phyloP scores from a whole-genome alignment of 768 basidiomycete species.

The Podaxis mareebaensis region DNA sequence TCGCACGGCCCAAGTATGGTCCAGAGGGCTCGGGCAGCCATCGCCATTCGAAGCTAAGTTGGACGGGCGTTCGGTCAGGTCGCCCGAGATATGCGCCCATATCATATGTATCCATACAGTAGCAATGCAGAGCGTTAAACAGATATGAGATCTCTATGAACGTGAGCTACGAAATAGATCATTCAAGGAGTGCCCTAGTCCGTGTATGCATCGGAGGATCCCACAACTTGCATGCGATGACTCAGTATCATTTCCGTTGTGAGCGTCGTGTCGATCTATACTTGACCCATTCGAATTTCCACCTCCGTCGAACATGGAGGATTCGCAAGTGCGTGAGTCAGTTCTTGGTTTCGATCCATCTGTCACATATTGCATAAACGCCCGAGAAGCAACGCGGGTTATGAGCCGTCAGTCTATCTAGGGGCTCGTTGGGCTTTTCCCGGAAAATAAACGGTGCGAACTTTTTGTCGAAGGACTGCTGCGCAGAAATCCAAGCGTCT shows the following conservation, averaged over 20 bases:
- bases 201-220: background rate
- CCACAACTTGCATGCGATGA: background rate
- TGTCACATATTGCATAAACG: too few relatives aligned
- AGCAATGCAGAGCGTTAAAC: background rate
- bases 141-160: background rate
- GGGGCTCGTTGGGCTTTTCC: too few relatives aligned
- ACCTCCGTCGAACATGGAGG: slow-evolving; percentile 1
- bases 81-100: slow-evolving; percentile 4
- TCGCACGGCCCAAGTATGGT: background rate
- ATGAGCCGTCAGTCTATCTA: too few relatives aligned
- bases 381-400: too few relatives aligned
- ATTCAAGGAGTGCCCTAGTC: background rate
- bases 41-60: background rate
- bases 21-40: background rate
- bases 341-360: too few relatives aligned
- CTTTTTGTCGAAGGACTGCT: too few relatives aligned
- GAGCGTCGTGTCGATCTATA: background rate
- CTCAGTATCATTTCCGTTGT: background rate
- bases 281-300: background rate
- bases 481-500: too few relatives aligned
- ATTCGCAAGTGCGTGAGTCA: background rate
- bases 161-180: background rate
- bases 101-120: background rate
- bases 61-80: background rate
- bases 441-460: too few relatives aligned